These are phyloP conservation scores for Zygoascus hellenicus DNA, from an alignment of 1,139 yeast genomes.

Conservation along the genomic window DNA sequence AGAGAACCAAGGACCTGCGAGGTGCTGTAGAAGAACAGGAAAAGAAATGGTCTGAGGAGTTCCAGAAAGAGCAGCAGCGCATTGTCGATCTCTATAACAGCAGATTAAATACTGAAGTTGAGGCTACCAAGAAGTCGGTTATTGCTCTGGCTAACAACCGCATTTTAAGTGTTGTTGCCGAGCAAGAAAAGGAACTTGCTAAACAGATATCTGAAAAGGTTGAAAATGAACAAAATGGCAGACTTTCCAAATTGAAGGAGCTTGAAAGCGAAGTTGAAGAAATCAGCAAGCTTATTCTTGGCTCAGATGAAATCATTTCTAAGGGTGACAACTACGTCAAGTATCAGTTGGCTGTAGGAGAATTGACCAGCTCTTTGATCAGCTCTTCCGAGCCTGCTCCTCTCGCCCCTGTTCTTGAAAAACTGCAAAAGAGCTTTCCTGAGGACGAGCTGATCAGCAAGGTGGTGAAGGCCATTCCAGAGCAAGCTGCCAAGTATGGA, in stretches of 20 bases:
- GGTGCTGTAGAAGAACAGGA: constrained; percentile 43
- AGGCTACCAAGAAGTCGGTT: constrained; percentile 62
- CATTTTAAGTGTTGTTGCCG: constrained; percentile 62
- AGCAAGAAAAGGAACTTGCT: constrained; percentile 68
- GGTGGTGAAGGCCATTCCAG: constrained; percentile 43
- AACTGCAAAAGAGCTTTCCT: constrained; percentile 39
- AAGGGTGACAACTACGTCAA: constrained; percentile 52
- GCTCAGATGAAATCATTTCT: constrained; percentile 52
- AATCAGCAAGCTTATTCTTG: constrained; percentile 53
- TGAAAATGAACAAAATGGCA: constrained; percentile 76
- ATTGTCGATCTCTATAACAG: constrained; percentile 59
- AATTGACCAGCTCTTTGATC: constrained; percentile 46
- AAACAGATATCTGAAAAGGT: constrained; percentile 56
- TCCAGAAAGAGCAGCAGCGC: constrained; percentile 56
- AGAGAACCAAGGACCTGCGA: constrained; percentile 30
- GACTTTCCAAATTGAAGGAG: constrained; percentile 62
- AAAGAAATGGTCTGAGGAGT: constrained; percentile 50
- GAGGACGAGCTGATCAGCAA: constrained; percentile 44
- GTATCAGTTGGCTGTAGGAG: constrained; percentile 52
- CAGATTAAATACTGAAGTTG: constrained; percentile 59
- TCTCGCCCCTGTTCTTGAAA: constrained; percentile 34
- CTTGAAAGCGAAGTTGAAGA: constrained; percentile 53
- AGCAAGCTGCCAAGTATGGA: constrained; percentile 49
- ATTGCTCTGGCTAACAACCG: constrained; percentile 73
- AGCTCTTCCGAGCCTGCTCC: constrained; percentile 34